A percentile compares a stretch with the other conserved stretches of the same genome.
phyloP scores from a whole-genome alignment of 1,284 basidiomycete genomes.

The Cryptococcus wingfieldii region DNA sequence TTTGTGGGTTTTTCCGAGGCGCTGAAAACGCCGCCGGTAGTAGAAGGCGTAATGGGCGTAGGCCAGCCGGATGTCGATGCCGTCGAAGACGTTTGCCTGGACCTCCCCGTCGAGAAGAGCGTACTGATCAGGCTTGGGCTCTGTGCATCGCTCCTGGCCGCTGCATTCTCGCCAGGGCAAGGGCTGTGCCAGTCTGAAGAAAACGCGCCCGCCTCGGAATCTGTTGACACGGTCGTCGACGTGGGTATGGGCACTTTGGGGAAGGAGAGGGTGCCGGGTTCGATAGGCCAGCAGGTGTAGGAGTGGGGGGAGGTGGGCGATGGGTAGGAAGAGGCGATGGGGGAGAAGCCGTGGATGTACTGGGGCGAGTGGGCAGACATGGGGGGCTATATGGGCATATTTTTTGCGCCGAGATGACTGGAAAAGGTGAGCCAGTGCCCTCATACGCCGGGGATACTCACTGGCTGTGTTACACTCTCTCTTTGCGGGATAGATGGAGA shows the following conservation, averaged over 20 bases:
- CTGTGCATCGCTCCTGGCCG: slow-evolving; percentile 7
- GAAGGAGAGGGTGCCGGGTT: slow-evolving; percentile 8
- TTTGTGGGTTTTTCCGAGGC: background rate
- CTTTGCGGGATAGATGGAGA: too few species aligned
- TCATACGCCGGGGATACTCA: too few species aligned
- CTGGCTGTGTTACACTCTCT: too few species aligned
- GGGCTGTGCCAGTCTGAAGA: slow-evolving; percentile 10
- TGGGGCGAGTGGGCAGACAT: background rate
- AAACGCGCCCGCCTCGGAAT: slow-evolving; percentile 11
- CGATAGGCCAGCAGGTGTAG: background rate
- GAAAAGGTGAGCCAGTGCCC: too few species aligned
- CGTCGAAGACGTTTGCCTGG: slow-evolving; percentile 1
- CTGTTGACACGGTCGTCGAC: slow-evolving; percentile 11
- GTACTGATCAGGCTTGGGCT: slow-evolving; percentile 11
- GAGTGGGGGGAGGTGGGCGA: background rate
- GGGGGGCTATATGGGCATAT: too few species aligned
- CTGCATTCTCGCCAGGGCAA: background rate
- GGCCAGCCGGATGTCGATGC: background rate
- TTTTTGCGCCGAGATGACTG: too few species aligned
- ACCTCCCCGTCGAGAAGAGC: slow-evolving; percentile 6
- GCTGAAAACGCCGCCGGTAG: background rate
- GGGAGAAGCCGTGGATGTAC: background rate
- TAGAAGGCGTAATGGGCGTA: slow-evolving; percentile 1
- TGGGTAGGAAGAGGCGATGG: background rate
- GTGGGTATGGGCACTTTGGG: slow-evolving; percentile 7